Evolutionary conservation across 2,329 filamentous ascomycete species (phyloP).

Genomic region (Tolypocladium nubicola): DNA sequence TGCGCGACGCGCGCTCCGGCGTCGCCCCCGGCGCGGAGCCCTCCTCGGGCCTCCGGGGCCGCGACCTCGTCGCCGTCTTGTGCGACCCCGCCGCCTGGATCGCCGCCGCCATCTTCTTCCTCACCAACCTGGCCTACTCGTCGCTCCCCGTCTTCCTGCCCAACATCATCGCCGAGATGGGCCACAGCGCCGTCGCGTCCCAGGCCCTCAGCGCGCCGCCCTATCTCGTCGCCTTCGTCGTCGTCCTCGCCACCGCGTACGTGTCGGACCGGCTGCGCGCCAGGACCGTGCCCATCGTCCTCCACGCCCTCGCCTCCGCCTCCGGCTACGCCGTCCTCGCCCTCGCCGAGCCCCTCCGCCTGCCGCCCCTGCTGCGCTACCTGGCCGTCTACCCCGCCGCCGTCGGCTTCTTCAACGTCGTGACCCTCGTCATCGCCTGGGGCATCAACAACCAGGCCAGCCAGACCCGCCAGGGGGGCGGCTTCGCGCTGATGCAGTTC

Average conservation of each 20-base stretch:
- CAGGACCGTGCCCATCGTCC: slow-evolving; percentile 56
- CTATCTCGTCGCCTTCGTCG: slow-evolving; percentile 63
- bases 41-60: slow-evolving; percentile 34
- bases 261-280: slow-evolving; percentile 56
- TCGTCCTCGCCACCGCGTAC: slow-evolving; percentile 62
- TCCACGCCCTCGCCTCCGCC: slow-evolving; percentile 57
- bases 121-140: slow-evolving; percentile 78
- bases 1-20: slow-evolving; percentile 34
- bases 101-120: slow-evolving; percentile 75
- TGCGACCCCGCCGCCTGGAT: slow-evolving; percentile 43
- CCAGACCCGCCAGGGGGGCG: slow-evolving; percentile 59
- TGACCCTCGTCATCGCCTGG: slow-evolving; percentile 81
- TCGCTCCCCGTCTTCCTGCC: slow-evolving; percentile 83
- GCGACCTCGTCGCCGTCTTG: slow-evolving; percentile 41
- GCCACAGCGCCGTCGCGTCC: slow-evolving; percentile 53
- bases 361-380: slow-evolving; percentile 49
- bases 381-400: slow-evolving; percentile 68
- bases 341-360: slow-evolving; percentile 36
- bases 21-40: neutral
- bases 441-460: slow-evolving; percentile 74
- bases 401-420: slow-evolving; percentile 72
- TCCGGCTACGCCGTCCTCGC: slow-evolving; percentile 50
- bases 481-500: slow-evolving; percentile 70
- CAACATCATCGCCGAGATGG: slow-evolving; percentile 68
- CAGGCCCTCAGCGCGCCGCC: slow-evolving; percentile 77